phyloP scores from a whole-genome alignment of 1,284 basidiomycete species.

The Kalmanozyma brasiliensis region DNA sequence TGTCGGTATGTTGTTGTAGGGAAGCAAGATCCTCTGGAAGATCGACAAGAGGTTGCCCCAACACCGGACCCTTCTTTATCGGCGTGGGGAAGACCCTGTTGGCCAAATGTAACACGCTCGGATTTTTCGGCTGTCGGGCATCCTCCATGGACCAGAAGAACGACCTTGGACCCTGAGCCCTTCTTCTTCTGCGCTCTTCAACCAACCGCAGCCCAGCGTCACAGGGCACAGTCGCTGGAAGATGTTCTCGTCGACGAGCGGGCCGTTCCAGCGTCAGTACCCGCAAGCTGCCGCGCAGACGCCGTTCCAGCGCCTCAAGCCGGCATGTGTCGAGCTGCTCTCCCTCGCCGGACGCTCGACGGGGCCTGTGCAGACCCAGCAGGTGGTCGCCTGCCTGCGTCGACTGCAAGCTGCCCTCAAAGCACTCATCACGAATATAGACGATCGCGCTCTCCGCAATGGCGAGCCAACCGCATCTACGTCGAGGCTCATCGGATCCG shows the following conservation, averaged over 20 bases:
- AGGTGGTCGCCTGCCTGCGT: slow-evolving; percentile 15
- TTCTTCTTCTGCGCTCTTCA: background rate
- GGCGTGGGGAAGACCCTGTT: slow-evolving; percentile 1
- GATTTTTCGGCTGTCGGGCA: slow-evolving; percentile 16
- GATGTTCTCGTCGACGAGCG: slow-evolving; percentile 27
- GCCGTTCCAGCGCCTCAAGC: slow-evolving; percentile 52
- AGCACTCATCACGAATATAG: background rate
- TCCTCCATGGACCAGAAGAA: slow-evolving; percentile 15
- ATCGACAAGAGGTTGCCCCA: slow-evolving; percentile 1
- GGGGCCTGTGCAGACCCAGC: slow-evolving; percentile 1
- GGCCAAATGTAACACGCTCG: background rate
- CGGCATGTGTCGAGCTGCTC: slow-evolving; percentile 55
- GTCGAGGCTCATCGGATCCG: background rate
- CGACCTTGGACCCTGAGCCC: slow-evolving; percentile 24
- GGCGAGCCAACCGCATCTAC: background rate
- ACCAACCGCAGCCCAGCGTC: background rate
- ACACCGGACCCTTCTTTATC: slow-evolving; percentile 1
- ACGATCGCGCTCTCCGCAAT: background rate
- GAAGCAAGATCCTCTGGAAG: too few relatives aligned
- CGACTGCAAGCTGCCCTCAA: slow-evolving; percentile 17
- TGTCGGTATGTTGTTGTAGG: too few relatives aligned
- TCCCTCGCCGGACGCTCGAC: slow-evolving; percentile 15
- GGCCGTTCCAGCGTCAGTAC: slow-evolving; percentile 15
- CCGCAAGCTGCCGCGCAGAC: slow-evolving; percentile 4
- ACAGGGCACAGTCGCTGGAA: too few relatives aligned